A percentile compares a stretch with the other conserved stretches of the same genome.
phyloP scores from a whole-genome alignment of 768 basidiomycete species.

The Obba rivulosa region DNA sequence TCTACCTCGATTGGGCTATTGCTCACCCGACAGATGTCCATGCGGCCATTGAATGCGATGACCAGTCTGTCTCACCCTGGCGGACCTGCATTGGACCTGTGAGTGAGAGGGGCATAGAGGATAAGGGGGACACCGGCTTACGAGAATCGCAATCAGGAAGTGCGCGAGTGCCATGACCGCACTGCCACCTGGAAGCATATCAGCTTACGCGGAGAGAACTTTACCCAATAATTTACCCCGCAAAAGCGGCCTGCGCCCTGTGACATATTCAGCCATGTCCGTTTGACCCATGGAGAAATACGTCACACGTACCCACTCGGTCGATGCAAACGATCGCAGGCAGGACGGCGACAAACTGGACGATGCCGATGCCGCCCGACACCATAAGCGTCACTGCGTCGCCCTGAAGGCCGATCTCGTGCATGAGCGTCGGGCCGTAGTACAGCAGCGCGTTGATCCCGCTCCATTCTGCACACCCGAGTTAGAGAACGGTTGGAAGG shows the following conservation, averaged over 20 bases:
- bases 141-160: slow-evolving; percentile 57
- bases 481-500: neutral
- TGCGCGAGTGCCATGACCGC: slow-evolving; percentile 61
- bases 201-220: too few relatives aligned
- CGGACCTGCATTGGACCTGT: slow-evolving; percentile 31
- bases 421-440: slow-evolving; percentile 72
- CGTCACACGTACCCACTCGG: slow-evolving; percentile 36
- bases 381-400: slow-evolving; percentile 59
- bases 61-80: slow-evolving; percentile 52
- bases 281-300: neutral
- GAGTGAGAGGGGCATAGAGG: too few relatives aligned
- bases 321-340: slow-evolving; percentile 74
- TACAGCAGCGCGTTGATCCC: slow-evolving; percentile 84
- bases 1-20: too few relatives aligned
- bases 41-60: slow-evolving; percentile 48
- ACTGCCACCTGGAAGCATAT: slow-evolving; percentile 47
- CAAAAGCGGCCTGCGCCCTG: slow-evolving; percentile 63
- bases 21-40: slow-evolving; percentile 67
- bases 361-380: slow-evolving; percentile 73
- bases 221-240: slow-evolving; percentile 33
- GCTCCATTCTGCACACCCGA: slow-evolving; percentile 62
- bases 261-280: neutral
- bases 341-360: slow-evolving; percentile 71
- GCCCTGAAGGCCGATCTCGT: slow-evolving; percentile 55
- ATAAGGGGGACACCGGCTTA: slow-evolving; percentile 32